phyloP scores from a whole-genome alignment of 306 rosid species.

The Corylus heterophylla region DNA sequence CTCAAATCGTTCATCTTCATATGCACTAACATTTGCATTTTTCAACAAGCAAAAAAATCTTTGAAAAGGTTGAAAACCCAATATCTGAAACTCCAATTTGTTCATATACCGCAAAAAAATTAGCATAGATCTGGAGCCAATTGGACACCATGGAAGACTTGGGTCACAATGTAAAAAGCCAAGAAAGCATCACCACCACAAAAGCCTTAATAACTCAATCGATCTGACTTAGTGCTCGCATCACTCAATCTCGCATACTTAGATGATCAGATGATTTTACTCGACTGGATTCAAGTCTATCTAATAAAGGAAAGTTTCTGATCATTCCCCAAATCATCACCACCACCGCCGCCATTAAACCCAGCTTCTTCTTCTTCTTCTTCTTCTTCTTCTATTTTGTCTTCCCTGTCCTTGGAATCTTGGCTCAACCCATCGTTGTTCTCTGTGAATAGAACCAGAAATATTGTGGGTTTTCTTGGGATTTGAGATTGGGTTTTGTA shows the following conservation, averaged over 20 bases:
- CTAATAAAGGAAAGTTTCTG: background rate
- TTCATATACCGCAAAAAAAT: background rate
- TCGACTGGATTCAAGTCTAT: too few relatives aligned
- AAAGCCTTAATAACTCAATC: background rate
- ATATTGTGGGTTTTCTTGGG: constrained; percentile 20
- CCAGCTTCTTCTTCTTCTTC: constrained; percentile 17
- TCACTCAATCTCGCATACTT: background rate
- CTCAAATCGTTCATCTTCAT: background rate
- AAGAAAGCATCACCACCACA: background rate
- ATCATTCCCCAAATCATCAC: constrained; percentile 35
- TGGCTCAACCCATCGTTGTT: constrained; percentile 33
- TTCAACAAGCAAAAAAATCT: background rate
- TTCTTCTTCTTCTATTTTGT: constrained; percentile 11
- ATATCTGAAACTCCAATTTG: background rate
- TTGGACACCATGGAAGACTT: background rate
- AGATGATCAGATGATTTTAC: too few relatives aligned
- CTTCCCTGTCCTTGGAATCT: constrained; percentile 22
- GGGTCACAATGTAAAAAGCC: background rate
- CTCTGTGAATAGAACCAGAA: constrained; percentile 35
- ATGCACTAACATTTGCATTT: background rate
- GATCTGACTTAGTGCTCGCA: background rate
- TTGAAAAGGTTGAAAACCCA: background rate
- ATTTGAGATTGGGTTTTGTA: constrained; percentile 21
- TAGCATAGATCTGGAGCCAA: background rate
- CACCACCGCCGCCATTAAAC: constrained; percentile 25